A percentile compares a stretch with the other conserved stretches of the same genome.
phyloP scores from a whole-genome alignment of 192 early-diverging fungal genomes.

The Chytriomyces sp. region DNA sequence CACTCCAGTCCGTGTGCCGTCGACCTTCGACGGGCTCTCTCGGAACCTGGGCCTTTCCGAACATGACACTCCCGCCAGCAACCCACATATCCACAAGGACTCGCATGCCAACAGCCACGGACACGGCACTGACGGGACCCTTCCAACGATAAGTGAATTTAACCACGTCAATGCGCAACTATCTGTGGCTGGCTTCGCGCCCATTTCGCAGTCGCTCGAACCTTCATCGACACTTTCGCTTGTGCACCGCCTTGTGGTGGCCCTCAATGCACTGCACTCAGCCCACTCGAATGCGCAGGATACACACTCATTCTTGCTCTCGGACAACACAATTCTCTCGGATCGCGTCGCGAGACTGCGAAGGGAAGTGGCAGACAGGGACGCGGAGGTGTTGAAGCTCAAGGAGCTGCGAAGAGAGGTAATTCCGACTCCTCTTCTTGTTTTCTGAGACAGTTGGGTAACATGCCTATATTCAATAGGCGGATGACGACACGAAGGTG shows the following conservation, averaged over 20 bases:
- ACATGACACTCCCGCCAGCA: no score
- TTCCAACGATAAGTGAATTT: no score
- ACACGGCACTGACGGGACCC: no score
- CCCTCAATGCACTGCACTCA: background rate
- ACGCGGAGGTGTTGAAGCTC: background rate
- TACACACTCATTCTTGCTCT: background rate
- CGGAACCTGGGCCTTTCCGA: no score
- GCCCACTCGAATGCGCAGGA: background rate
- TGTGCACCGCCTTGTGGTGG: background rate
- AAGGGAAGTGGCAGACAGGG: background rate
- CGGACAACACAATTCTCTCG: background rate
- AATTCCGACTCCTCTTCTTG: background rate
- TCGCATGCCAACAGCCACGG: no score
- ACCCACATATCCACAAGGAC: no score
- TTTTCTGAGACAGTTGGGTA: background rate
- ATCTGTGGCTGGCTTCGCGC: no score
- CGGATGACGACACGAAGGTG: background rate
- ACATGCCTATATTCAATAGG: background rate
- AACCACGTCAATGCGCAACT: no score
- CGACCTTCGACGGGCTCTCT: no score
- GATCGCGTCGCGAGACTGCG: constrained; percentile 2
- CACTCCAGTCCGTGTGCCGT: no score
- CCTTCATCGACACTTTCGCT: background rate
- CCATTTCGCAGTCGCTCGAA: no score
- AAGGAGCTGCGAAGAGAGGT: constrained; percentile 1